phyloP scores from a whole-genome alignment of 305 asterid genomes.

The Euphrasia arctica region DNA sequence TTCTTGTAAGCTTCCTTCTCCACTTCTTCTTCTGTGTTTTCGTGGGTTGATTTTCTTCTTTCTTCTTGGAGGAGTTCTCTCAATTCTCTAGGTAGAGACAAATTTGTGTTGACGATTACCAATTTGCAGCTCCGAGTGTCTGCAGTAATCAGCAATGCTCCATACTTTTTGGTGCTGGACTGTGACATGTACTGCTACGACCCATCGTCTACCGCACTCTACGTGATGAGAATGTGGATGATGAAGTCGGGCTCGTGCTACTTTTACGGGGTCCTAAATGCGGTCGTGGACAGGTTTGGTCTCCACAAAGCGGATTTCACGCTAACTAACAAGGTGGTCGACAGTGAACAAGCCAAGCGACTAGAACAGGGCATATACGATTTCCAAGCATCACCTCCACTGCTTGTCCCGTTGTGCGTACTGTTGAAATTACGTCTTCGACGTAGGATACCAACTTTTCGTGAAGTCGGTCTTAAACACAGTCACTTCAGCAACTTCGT shows the following conservation, averaged over 20 bases:
- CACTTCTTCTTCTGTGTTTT: conserved; percentile 1
- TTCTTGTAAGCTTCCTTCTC: conserved; percentile 27
- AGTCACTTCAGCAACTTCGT: too few relatives aligned
- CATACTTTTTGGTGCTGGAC: conserved; percentile 63
- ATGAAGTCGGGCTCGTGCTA: conserved; percentile 34
- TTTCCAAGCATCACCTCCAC: conserved; percentile 43
- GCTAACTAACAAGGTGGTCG: conserved; percentile 52
- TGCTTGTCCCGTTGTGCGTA: conserved; percentile 47
- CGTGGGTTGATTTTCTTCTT: not conserved
- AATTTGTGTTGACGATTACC: not conserved
- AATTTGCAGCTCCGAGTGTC: conserved; percentile 60
- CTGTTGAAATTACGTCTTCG: too few relatives aligned
- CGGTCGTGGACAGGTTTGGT: conserved; percentile 38
- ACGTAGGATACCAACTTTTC: too few relatives aligned
- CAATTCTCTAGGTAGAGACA: not conserved
- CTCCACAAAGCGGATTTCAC: conserved; percentile 47
- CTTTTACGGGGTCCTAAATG: conserved; percentile 36
- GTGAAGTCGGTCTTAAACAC: too few relatives aligned
- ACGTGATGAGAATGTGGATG: conserved; percentile 43
- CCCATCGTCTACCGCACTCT: conserved; percentile 39
- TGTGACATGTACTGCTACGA: conserved; percentile 71
- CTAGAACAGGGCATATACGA: conserved; percentile 46
- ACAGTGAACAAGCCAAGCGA: conserved; percentile 40
- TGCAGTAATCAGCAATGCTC: conserved; percentile 58
- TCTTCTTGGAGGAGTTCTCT: not conserved